Evolutionary conservation across 2,329 filamentous ascomycete genomes (phyloP), one percentile per base, ranked within the genome.

Genomic region (Neonectria hederae): DNA sequence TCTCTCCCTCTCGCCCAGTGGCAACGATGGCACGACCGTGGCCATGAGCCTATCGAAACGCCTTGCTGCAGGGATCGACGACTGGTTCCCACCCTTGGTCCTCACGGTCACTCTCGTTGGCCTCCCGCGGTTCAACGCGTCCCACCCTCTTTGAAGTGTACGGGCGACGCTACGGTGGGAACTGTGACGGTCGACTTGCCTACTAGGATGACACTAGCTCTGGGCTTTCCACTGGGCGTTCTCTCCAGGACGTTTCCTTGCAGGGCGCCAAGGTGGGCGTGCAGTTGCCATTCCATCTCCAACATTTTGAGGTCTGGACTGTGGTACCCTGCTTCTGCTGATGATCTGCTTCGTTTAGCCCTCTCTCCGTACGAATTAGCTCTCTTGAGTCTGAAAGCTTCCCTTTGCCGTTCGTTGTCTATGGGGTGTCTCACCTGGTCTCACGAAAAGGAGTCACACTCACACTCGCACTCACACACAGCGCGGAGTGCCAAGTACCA

Each of bases 21-120:
- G 62, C 66, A 59, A 58, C 54, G 54, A 69, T 66, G 65, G 61
- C 57, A 69, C 70, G 70, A 60, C 63, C 68, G 52, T 60, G 59
- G 59, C 64, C 71, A 69, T 74, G 65, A 76, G 72, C 75, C 75
- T 74, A 76, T 76, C 56, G 70, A 73, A 74, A 75, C 62, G 75
- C 75, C 75, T 76, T 70, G 71, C 68, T 59, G 61, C 69, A 74
- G 67, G 72, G 72, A 74, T 74, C 65, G 65, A 63, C 52, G 42
- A 38, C 58, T 53, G 45, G 54, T 60, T 32, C 28, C 17, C 52
- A 26, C 52, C 40, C 45, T n/a, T n/a, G 35, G 21, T 38, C 35
- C 46, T 54, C 53, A 46, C 28, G 45, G 45, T 56, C 24, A 35
- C 43, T 26, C n/a, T 46, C 32, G 45, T 32, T 62, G 52, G 52